Evolutionary conservation across 2,329 filamentous ascomycete genomes (phyloP), one percentile per base, ranked within the genome.

Genomic region (Albifimbria verrucaria): DNA sequence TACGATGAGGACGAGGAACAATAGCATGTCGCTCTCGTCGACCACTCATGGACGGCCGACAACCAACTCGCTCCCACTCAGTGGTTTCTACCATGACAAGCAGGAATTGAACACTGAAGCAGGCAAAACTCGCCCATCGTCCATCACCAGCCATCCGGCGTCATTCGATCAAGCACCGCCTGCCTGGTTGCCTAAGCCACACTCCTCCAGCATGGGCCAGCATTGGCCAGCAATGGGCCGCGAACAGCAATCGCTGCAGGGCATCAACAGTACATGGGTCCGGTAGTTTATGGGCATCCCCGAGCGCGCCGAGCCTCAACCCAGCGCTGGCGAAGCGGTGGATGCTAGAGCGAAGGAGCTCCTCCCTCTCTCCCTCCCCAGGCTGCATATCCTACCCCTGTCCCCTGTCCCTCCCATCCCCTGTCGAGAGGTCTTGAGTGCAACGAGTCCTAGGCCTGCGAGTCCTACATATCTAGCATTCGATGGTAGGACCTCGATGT

Each of bases 131-230:
- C n/a, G n/a, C n/a, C n/a, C n/a, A n/a, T n/a, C n/a, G n/a, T n/a
- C n/a, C n/a, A n/a, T n/a, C n/a, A n/a, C n/a, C n/a, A n/a, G n/a
- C n/a, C n/a, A n/a, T n/a, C n/a, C n/a, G 26, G 26, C 26, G 15
- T 32, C 26, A 32, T 32, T 9, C 26, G 7, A 32, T 32, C 26
- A 15, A 32, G 26, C 26, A 53, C 50, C 56, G 60, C 64, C 62
- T 55, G 62, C 62, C 62, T 65, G 52, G 62, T 56, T 65, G 58
- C 62, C 62, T 65, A 59, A 64, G 56, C 62, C 62, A 63, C 60
- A 54, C 45, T 24, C 44, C n/a, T 15, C 7, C 26, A 32, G 26
- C 26, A 32, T 15, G n/a, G n/a, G n/a, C 26, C 26, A 32, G 26
- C 26, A 32, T 32, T 7, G 48, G 43, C 15, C 41, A 32, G 48